phyloP scores from a whole-genome alignment of 2,329 filamentous ascomycete genomes.

The Cercospora citrullina region DNA sequence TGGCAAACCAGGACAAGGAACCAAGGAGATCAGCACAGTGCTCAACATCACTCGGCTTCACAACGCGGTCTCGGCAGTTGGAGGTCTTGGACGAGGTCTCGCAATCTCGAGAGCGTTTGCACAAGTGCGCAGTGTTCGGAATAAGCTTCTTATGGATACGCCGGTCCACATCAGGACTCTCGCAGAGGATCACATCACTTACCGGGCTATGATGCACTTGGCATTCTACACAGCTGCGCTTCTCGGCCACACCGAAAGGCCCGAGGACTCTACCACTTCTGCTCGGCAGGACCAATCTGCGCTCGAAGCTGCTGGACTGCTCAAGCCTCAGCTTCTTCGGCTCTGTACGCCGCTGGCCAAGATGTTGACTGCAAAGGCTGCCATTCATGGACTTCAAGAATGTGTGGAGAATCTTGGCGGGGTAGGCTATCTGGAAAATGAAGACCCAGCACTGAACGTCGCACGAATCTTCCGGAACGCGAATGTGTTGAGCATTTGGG shows the following conservation, averaged over 20 bases:
- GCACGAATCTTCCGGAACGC: conserved; percentile 66
- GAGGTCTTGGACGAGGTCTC: conserved; percentile 58
- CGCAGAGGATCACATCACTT: conserved; percentile 44
- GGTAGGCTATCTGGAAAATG: conserved; percentile 64
- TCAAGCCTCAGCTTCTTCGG: conserved; percentile 50
- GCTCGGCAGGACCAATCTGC: neutral
- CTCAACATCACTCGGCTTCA: conserved; percentile 67
- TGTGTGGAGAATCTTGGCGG: conserved; percentile 67
- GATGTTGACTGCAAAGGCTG: conserved; percentile 56
- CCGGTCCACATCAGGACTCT: conserved; percentile 60
- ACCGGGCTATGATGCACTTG: conserved; percentile 3
- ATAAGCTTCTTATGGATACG: conserved; percentile 52
- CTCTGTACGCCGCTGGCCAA: conserved; percentile 63
- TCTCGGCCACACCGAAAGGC: conserved; percentile 57
- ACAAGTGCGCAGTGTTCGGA: conserved; percentile 56
- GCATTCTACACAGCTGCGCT: conserved; percentile 38
- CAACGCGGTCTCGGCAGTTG: conserved; percentile 56
- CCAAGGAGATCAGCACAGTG: conserved; percentile 67
- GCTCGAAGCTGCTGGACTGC: neutral
- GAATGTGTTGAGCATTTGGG: conserved; percentile 66
- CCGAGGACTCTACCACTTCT: neutral
- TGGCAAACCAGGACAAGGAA: conserved; percentile 65
- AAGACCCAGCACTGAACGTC: conserved; percentile 65
- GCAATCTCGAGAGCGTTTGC: conserved; percentile 60
- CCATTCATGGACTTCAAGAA: conserved; percentile 53